Base-by-base conservation (phyloP, 108 stramenopile species). In the Epithemia pelagica region DNA sequence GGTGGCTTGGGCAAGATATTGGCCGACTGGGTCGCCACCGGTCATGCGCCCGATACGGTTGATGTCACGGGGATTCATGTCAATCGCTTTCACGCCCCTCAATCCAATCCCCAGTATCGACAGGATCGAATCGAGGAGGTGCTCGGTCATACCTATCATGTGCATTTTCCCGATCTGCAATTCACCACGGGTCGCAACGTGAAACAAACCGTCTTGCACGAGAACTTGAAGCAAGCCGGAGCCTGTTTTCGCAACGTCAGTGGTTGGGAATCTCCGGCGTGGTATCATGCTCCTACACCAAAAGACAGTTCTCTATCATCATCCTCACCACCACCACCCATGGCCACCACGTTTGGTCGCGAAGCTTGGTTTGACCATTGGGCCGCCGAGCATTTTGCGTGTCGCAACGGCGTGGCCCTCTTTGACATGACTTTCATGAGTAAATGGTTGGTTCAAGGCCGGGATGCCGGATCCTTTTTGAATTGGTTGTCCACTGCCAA, bases 361-460 rank as follows among this genome's bases (percentile, higher is more conserved):
- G 67, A 67, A 18, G 28, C 54, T 25, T 88, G 71, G 69, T 87
- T 84, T 56, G 56, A 53, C 0, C 26, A 69, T 26, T 88, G 87
- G 87, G 70, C 62, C 32, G 65, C 64, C 2, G 90, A 92, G 71
- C 90, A 92, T 70, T 2, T 28, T 0, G 75, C 80, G 0, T 82
- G 82, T 56, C 79, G 90, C 0, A 57, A 83, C 15, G 62, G 59
- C 54, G 85, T 80, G n/a, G 87, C 75, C 5, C 61, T 92, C 29
- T 85, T 92, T 60, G 90, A 92, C 55, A 91, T 92, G 90, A 83
- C 77, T 33, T 92, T 92, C 80, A 92, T 92, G 90, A 75, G 74
- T 62, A 92, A 92, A 52, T 85, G 87, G 58, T 37, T 72, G 0
- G 90, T 92, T 3, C 61, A 67, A 22, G 90, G 90, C 10, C 27